Evolutionary conservation across 306 rosid species (phyloP).

Genomic region (Gastrolobium bilobum): DNA sequence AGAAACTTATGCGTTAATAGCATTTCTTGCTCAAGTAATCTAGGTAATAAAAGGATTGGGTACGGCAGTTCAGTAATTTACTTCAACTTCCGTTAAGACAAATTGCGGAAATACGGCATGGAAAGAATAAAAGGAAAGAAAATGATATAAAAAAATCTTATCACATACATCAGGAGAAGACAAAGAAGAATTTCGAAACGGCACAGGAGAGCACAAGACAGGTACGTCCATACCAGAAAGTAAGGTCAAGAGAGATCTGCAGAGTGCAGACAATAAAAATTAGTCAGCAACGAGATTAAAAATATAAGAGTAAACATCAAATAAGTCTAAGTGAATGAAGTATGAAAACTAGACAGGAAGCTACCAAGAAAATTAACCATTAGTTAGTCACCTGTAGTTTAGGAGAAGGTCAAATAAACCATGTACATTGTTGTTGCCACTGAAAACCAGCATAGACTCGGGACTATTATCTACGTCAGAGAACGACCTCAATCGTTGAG

Average conservation of each 20-base stretch:
- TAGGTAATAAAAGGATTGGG: constrained; percentile 30
- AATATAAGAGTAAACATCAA: constrained; percentile 29
- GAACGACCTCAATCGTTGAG: constrained; percentile 68
- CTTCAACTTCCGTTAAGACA: constrained; percentile 22
- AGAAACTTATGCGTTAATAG: background rate
- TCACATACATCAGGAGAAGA: constrained; percentile 83
- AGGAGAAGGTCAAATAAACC: constrained; percentile 83
- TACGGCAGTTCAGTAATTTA: constrained; percentile 32
- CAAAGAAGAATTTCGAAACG: constrained; percentile 84
- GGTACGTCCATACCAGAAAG: constrained; percentile 87
- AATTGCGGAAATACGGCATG: constrained; percentile 23
- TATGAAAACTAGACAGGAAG: constrained; percentile 30
- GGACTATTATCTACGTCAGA: constrained; percentile 81
- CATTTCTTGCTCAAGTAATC: constrained; percentile 7
- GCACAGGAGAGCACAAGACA: constrained; percentile 80
- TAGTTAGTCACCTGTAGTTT: constrained; percentile 77
- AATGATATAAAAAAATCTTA: constrained; percentile 3
- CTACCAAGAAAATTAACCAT: constrained; percentile 29
- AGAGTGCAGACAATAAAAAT: constrained; percentile 47
- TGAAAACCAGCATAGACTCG: constrained; percentile 80
- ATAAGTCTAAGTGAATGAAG: constrained; percentile 18
- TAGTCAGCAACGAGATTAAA: constrained; percentile 42
- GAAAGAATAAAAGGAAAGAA: constrained; percentile 30
- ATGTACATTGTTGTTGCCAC: constrained; percentile 75
- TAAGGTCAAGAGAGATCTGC: constrained; percentile 77